Evolutionary conservation across 805 yeast genomes (phyloP).

Genomic region (Metschnikowia lachancei): DNA sequence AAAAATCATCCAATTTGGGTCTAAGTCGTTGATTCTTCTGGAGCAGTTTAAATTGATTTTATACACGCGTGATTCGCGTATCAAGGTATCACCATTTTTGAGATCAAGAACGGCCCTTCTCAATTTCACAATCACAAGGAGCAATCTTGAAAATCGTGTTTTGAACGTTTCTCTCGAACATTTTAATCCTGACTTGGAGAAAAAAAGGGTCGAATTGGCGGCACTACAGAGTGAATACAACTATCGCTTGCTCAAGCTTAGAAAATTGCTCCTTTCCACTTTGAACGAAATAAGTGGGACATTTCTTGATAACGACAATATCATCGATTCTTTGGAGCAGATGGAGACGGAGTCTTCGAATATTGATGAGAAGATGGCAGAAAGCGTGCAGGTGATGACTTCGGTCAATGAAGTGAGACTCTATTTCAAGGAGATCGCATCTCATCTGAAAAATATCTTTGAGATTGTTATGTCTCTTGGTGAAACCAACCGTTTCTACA

Average conservation of each 20-base stretch:
- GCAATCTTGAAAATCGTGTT: slow-evolving; percentile 61
- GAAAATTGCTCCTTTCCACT: slow-evolving; percentile 53
- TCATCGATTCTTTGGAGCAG: slow-evolving; percentile 58
- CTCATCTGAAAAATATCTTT: slow-evolving; percentile 51
- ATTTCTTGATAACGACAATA: slow-evolving; percentile 63
- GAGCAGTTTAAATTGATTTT: slow-evolving; percentile 59
- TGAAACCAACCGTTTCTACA: slow-evolving; percentile 52
- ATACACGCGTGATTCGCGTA: slow-evolving; percentile 56
- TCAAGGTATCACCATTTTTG: slow-evolving; percentile 51
- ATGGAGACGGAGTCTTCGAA: slow-evolving; percentile 61
- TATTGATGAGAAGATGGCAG: slow-evolving; percentile 51
- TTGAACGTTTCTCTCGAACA: slow-evolving; percentile 53
- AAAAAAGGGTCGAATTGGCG: slow-evolving; percentile 51
- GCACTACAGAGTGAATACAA: slow-evolving; percentile 59
- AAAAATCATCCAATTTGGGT: slow-evolving; percentile 56
- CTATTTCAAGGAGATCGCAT: slow-evolving; percentile 54
- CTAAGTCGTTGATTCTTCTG: slow-evolving; percentile 63
- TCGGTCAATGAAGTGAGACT: slow-evolving; percentile 49
- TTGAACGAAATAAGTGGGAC: slow-evolving; percentile 57
- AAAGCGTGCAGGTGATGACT: slow-evolving; percentile 53
- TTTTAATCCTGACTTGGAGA: slow-evolving; percentile 66
- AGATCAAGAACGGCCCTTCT: slow-evolving; percentile 58
- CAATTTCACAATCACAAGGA: slow-evolving; percentile 71
- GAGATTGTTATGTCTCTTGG: slow-evolving; percentile 40
- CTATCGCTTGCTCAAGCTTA: slow-evolving; percentile 52